phyloP scores from a whole-genome alignment of 179 eudicot genomes.

The Camellia oleifera region DNA sequence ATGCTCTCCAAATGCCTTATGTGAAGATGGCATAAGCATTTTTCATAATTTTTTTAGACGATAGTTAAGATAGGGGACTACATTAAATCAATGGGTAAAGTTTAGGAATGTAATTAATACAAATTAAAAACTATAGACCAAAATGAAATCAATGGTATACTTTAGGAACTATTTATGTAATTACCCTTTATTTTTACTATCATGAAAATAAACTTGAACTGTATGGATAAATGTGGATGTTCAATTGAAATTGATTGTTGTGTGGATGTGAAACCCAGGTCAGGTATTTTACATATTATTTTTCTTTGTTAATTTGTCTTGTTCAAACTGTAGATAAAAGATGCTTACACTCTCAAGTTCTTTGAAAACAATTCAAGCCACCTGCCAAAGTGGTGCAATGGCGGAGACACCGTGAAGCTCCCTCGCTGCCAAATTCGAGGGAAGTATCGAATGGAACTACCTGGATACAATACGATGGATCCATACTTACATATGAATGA shows the following conservation, averaged over 20 bases:
- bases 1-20: too few species aligned
- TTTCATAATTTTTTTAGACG: too few species aligned
- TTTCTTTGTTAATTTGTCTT: not conserved
- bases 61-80: too few species aligned
- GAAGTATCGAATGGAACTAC: slow-evolving; percentile 85
- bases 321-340: slow-evolving; percentile 64
- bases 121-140: too few species aligned
- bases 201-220: not conserved
- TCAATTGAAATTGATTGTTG: not conserved
- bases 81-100: too few species aligned
- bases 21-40: too few species aligned
- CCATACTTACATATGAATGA: slow-evolving; percentile 90
- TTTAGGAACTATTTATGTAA: too few species aligned
- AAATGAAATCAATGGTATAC: too few species aligned
- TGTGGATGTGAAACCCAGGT: not conserved
- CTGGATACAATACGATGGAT: slow-evolving; percentile 74
- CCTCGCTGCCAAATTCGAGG: slow-evolving; percentile 88
- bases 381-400: slow-evolving; percentile 92
- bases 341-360: slow-evolving; percentile 79
- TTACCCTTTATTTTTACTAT: not conserved
- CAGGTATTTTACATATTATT: not conserved
- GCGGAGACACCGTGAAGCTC: slow-evolving; percentile 59
- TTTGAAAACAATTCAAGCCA: slow-evolving; percentile 66
- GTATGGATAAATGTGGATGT: not conserved
- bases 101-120: too few species aligned